Conservation (phyloP, 164 flowering plant genomes). For the Macadamia integrifolia region DNA sequence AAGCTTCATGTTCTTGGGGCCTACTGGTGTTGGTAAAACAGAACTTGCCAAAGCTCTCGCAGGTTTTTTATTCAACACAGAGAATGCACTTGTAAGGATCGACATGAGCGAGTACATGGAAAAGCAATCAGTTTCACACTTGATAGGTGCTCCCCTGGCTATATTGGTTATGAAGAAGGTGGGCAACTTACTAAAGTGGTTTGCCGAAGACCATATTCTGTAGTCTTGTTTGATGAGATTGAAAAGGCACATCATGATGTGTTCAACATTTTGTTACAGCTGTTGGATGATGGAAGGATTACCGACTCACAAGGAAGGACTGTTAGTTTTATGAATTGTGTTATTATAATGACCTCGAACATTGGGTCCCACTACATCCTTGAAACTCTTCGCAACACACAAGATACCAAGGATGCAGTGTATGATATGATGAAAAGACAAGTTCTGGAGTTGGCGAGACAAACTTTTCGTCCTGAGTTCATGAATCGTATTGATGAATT, state of each 20-base stretch:
- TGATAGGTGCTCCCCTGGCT: conserved; percentile 98
- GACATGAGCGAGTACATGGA: conserved; percentile 99
- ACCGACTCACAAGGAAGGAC: conserved; percentile 90
- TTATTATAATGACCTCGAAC: conserved; percentile 91
- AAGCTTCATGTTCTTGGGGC: conserved; percentile 98
- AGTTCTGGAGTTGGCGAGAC: conserved; percentile 81
- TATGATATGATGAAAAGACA: conserved; percentile 80
- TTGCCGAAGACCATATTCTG: conserved; percentile 83
- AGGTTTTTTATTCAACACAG: conserved; percentile 75
- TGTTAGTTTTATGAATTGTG: conserved; percentile 81
- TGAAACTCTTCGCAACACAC: conserved; percentile 59
- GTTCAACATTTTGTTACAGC: conserved; percentile 78
- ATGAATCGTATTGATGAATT: conserved; percentile 92
- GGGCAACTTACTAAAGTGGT: conserved; percentile 90
- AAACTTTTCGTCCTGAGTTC: conserved; percentile 89
- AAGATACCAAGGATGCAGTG: conserved; percentile 58
- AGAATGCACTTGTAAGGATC: conserved; percentile 83
- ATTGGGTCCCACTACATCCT: conserved; percentile 82
- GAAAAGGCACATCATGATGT: conserved; percentile 98
- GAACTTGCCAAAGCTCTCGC: conserved; percentile 96
- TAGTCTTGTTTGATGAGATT: conserved; percentile 90
- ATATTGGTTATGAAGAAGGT: conserved; percentile 96
- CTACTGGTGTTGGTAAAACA: conserved; percentile 98
- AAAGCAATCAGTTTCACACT: conserved; percentile 82
- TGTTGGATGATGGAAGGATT: conserved; percentile 90